Percentiles rank a stretch among this genome's conserved stretches.
These are phyloP conservation scores for Boletus reticuloceps DNA, from an alignment of 768 basidiomycete genomes.

Conservation along the genomic window DNA sequence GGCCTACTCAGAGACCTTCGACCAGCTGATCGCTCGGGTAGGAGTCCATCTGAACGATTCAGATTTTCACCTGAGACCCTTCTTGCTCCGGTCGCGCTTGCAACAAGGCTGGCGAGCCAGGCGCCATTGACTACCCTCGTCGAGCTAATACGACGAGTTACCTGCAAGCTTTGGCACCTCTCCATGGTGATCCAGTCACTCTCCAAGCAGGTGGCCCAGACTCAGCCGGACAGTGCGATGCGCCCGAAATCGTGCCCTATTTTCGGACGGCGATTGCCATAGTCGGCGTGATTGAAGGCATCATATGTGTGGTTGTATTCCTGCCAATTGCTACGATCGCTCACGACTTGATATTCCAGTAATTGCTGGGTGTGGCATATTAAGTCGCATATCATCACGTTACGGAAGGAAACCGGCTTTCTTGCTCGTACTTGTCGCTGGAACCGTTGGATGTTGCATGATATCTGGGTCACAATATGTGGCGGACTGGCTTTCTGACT, in stretches of 20 bases:
- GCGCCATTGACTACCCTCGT: conserved; percentile 28
- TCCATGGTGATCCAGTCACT: conserved; percentile 6
- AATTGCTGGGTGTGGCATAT: conserved; percentile 20
- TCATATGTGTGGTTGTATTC: conserved; percentile 19
- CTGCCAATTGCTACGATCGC: conserved; percentile 3
- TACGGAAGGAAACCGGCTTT: conserved; percentile 27
- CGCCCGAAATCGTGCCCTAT: conserved; percentile 17
- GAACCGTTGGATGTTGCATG: conserved; percentile 8
- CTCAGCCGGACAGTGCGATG: conserved; percentile 15
- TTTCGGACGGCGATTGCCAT: conserved; percentile 19
- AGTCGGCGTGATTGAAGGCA: conserved; percentile 11
- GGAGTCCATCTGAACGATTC: neutral
- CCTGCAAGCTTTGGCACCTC: conserved; percentile 25
- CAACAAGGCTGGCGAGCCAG: conserved; percentile 16
- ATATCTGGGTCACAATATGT: conserved; percentile 16
- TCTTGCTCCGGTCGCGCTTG: conserved; percentile 27
- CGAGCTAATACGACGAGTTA: conserved; percentile 21
- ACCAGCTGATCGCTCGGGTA: neutral
- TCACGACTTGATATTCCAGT: conserved; percentile 10
- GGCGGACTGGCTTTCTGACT: conserved; percentile 9
- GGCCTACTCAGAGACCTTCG: conserved; percentile 3
- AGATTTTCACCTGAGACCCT: conserved; percentile 15
- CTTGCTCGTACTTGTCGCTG: conserved; percentile 5
- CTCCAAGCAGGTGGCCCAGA: conserved; percentile 8
- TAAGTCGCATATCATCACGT: conserved; percentile 23